Base-by-base conservation (phyloP, 495 filamentous ascomycete species). In the Lepidopterella palustris region DNA sequence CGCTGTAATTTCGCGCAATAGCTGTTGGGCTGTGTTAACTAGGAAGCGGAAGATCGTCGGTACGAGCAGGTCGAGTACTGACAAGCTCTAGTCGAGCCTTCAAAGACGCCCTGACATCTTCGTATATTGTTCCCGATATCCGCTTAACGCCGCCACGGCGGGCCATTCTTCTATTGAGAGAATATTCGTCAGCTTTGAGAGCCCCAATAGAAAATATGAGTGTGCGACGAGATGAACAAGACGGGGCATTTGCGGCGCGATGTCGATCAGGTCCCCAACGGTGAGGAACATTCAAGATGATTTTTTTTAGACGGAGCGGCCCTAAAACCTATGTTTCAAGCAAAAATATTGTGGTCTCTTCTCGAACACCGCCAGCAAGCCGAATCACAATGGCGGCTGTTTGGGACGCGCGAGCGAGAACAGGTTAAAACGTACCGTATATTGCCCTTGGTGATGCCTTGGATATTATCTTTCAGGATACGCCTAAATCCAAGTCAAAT, bases 381-480 rank as follows among this genome's bases (percentile, higher is more conserved):
- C n/a, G n/a, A n/a, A n/a, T n/a, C n/a, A n/a, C n/a, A n/a, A n/a
- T n/a, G n/a, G n/a, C n/a, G n/a, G n/a, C n/a, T n/a, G n/a, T n/a
- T n/a, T n/a, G n/a, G n/a, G n/a, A n/a, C n/a, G n/a, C n/a, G n/a
- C 18, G 10, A 35, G 45, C 45, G 24, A 49, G 11, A 5, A 8
- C 23, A 26, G 47, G 10, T 39, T 10, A 20, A 24, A 56, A 61
- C 64, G 15, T 50, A 67, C 64, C 60, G 29, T 11, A 68, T 68
- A 39, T 68, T 59, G 15, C 61, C 58, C 21, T 85, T 85, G 65
- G 84, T 87, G 71, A 87, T 82, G 69, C 82, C 82, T 69, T 96
- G 91, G 74, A 97, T 95, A 85, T 95, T 96, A 84, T 97, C 92
- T 74, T 91, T 88, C 73, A 96, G 83, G 79, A 98, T 93, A 85